A percentile compares a stretch with the other conserved stretches of the same genome.
Evolutionary conservation across 2,329 filamentous ascomycete species (phyloP).

Genomic region (Fusarium nanum): DNA sequence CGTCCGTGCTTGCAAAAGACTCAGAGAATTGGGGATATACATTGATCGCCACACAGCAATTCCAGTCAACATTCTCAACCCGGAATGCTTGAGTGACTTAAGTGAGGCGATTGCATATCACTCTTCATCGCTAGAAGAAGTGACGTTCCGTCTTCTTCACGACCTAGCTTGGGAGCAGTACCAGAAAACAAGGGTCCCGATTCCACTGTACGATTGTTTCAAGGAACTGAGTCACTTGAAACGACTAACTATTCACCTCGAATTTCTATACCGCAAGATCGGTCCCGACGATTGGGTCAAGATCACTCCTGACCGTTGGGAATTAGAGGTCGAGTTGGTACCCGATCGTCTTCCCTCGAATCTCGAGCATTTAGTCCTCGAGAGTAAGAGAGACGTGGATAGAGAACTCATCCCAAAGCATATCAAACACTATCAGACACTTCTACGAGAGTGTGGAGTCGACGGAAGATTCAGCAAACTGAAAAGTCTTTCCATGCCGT

Average conservation of each 20-base stretch:
- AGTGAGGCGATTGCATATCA: background rate
- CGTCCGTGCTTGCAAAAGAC: background rate
- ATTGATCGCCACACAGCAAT: background rate
- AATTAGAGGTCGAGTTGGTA: background rate
- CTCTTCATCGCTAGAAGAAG: background rate
- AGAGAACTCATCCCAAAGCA: background rate
- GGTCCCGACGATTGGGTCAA: background rate
- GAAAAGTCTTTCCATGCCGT: background rate
- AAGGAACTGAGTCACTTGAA: background rate
- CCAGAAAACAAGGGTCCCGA: background rate
- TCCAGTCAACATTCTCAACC: background rate
- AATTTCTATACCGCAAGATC: background rate
- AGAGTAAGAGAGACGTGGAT: background rate
- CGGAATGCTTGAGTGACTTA: background rate
- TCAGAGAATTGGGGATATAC: background rate
- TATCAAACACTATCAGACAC: background rate
- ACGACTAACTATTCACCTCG: background rate
- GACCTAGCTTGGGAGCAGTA: background rate
- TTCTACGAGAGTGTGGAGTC: background rate
- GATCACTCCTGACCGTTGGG: too few relatives aligned
- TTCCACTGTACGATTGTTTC: rapidly evolving
- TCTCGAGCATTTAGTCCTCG: background rate
- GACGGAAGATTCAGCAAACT: background rate
- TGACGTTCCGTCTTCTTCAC: background rate
- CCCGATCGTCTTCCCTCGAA: background rate